Evolutionary conservation across 1,139 yeast genomes (phyloP).

Genomic region (Blastobotrys serpentis): DNA sequence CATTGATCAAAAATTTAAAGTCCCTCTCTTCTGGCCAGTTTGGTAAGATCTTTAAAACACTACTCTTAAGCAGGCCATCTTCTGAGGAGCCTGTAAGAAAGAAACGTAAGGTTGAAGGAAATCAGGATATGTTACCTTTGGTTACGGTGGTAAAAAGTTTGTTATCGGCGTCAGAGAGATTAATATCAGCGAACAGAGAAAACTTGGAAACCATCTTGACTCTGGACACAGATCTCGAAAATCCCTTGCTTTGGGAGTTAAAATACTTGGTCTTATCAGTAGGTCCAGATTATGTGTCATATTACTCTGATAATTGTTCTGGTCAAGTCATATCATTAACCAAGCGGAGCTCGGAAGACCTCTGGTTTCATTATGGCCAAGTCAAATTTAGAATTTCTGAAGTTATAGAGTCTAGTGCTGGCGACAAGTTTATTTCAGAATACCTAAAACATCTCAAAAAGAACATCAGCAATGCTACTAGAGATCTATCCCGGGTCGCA

Average conservation of each 20-base stretch:
- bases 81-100: neutral
- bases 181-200: neutral
- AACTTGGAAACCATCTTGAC: constrained; percentile 11
- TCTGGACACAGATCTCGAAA: neutral
- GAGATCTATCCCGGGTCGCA: constrained; percentile 22
- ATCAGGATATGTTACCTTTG: neutral
- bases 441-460: constrained; percentile 22
- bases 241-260: constrained; percentile 18
- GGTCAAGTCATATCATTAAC: constrained; percentile 20
- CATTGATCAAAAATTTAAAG: constrained; percentile 20
- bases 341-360: constrained; percentile 16
- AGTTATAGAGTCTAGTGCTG: constrained; percentile 21
- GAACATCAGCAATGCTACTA: constrained; percentile 18
- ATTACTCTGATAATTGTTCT: constrained; percentile 1
- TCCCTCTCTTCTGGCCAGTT: constrained; percentile 25
- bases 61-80: constrained; percentile 2
- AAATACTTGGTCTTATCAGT: constrained; percentile 22
- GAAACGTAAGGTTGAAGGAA: constrained; percentile 8
- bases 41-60: constrained; percentile 18
- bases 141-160: constrained; percentile 14
- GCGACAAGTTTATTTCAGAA: constrained; percentile 21
- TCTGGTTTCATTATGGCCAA: constrained; percentile 23
- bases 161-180: constrained; percentile 10
- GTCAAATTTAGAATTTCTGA: constrained; percentile 28
- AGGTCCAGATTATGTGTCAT: constrained; percentile 6